Conservation (phyloP, 345 rosid species). For the Rhodamnia rubescens region DNA sequence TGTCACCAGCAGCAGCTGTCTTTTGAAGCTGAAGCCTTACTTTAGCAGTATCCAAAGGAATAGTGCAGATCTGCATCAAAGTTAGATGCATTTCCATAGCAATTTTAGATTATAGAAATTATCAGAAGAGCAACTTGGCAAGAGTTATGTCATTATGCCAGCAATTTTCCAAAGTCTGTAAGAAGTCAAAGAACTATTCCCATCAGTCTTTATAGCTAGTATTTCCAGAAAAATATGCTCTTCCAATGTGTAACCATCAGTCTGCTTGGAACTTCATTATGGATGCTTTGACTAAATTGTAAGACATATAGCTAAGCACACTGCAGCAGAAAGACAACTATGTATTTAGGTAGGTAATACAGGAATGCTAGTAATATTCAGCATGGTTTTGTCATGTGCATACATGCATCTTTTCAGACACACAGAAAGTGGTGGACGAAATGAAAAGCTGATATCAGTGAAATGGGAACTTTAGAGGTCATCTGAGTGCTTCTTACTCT, state of each 20-base stretch:
- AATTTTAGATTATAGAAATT: neutral
- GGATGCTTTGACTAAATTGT: neutral
- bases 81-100: neutral
- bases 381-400: neutral
- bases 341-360: neutral
- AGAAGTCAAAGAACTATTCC: neutral
- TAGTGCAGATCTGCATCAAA: slow-evolving; percentile 66
- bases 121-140: neutral
- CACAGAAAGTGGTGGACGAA: neutral
- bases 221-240: neutral
- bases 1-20: slow-evolving; percentile 52
- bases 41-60: slow-evolving; percentile 97
- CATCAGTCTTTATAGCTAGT: neutral
- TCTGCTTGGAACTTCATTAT: neutral
- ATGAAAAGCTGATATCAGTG: neutral
- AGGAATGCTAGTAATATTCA: neutral
- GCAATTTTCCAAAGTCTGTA: neutral
- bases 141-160: neutral
- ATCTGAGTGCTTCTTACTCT: neutral
- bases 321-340: neutral
- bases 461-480: neutral
- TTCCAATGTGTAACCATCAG: neutral
- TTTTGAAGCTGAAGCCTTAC: slow-evolving; percentile 99
- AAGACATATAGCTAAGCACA: neutral
- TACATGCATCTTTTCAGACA: neutral